Base-by-base conservation (phyloP, 768 basidiomycete species). In the Trametes cingulata region DNA sequence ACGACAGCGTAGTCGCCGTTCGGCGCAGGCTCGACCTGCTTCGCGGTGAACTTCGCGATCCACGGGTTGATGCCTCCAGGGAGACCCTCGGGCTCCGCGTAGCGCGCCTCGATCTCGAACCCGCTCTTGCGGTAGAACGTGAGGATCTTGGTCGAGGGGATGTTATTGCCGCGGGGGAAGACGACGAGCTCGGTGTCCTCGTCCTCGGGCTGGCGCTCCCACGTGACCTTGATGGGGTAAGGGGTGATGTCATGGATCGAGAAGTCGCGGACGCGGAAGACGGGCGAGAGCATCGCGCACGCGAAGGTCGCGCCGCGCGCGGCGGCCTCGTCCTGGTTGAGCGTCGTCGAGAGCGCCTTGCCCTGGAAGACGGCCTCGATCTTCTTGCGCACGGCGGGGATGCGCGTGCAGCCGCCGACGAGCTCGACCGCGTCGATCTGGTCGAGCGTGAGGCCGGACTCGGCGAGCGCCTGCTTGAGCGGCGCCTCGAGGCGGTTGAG, bases 201-300 rank as follows among this genome's bases (percentile, higher is more conserved):
- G 67, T 94, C 93, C 8, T 83, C 76, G 51, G 85, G 82, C 51
- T 85, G 78, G 27, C 83, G 78, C 15, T 86, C 84, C 97, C 97
- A 98, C 48, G 85, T 83, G 58, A 96, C 87, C 74, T 90, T 95
- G 84, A 98, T 86, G 15, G 94, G 87, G 80, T 92, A 97, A 45
- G 85, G 80, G 56, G 87, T 82, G 76, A 92, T 86, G 74, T 99
- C 97, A 72, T 86, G 84, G 60, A 94, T 78, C 69, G 85, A 80
- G 82, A 99, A 99, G 63, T 98, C 95, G 65, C 95, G 90, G 35
- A 98, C 96, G 65, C 93, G 91, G 91, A 98, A 99, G 52, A 95
- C 88, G 67, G 97, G 97, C 33, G 95, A 97, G 65, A 97, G 88
- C 81, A 93, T 93, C 27, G 97, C 96, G 72, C 96, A 98, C 37